phyloP scores from a whole-genome alignment of 805 yeast species.

The Ogataea paradorogensis region DNA sequence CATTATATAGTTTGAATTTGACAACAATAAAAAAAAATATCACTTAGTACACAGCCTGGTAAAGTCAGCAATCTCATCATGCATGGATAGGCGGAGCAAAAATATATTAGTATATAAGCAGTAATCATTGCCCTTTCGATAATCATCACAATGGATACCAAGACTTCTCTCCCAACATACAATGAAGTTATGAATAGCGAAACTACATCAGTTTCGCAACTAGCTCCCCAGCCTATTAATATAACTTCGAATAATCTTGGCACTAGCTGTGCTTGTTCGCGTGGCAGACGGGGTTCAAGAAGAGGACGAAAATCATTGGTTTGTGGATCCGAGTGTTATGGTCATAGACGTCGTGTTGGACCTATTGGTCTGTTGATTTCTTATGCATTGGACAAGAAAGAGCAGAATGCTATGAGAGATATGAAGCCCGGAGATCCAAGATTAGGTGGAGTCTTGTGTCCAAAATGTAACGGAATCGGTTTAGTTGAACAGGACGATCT shows the following conservation, averaged over 20 bases:
- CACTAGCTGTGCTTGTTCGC: too few relatives aligned
- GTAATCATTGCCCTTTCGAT: background rate
- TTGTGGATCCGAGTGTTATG: too few relatives aligned
- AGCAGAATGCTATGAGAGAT: background rate
- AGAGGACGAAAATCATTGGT: too few relatives aligned
- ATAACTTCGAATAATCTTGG: too few relatives aligned
- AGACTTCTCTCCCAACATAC: background rate
- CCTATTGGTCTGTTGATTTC: background rate
- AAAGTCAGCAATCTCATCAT: too few relatives aligned
- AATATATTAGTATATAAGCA: too few relatives aligned
- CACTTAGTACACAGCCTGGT: conserved; percentile 1
- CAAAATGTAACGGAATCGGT: conserved; percentile 2
- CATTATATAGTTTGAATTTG: conserved; percentile 29
- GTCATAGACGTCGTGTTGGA: background rate
- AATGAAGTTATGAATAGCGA: background rate
- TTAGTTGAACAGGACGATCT: background rate
- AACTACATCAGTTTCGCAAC: too few relatives aligned
- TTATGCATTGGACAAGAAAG: background rate
- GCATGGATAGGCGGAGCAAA: too few relatives aligned
- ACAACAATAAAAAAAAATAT: background rate
- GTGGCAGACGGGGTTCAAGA: too few relatives aligned
- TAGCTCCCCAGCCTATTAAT: too few relatives aligned
- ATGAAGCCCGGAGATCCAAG: conserved; percentile 60
- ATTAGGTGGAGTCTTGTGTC: conserved; percentile 53
- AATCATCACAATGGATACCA: background rate